These are phyloP conservation scores for Kwoniella europaea DNA, from an alignment of 768 basidiomycete species.

Conservation along the genomic window DNA sequence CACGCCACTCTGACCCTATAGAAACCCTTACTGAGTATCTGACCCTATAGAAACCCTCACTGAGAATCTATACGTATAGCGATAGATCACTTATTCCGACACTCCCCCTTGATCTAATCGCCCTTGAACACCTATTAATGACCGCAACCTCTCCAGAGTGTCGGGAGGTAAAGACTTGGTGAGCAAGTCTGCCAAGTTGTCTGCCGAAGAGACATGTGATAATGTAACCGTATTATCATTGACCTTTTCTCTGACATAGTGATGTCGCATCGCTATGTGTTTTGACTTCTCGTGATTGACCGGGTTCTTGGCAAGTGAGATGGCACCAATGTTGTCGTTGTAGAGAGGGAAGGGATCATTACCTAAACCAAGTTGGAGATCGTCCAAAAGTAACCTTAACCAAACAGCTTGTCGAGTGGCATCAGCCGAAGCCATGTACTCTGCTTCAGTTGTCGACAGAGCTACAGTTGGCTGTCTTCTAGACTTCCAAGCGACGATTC, in stretches of 20 bases:
- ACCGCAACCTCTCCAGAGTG: constrained; percentile 6
- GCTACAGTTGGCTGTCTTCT: constrained; percentile 59
- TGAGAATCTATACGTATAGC: not conserved
- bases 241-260: constrained; percentile 13
- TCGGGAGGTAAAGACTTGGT: constrained; percentile 2
- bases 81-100: constrained; percentile 2
- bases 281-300: constrained; percentile 14
- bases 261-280: constrained; percentile 17
- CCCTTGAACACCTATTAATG: constrained; percentile 4
- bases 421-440: constrained; percentile 61
- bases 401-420: constrained; percentile 59
- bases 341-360: constrained; percentile 4
- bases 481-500: constrained; percentile 58
- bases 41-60: no score
- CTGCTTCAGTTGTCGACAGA: constrained; percentile 61
- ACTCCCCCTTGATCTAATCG: constrained; percentile 17
- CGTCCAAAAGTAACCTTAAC: constrained; percentile 40
- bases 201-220: constrained; percentile 1
- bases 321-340: constrained; percentile 9
- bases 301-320: constrained; percentile 9
- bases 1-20: no score
- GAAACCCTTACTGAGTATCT: no score
- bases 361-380: constrained; percentile 16
- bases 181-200: constrained; percentile 8
- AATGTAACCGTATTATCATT: constrained; percentile 10